A percentile compares a stretch with the other conserved stretches of the same genome.
Conservation (phyloP, 2,329 filamentous ascomycete species). For the Fusarium sp. region DNA sequence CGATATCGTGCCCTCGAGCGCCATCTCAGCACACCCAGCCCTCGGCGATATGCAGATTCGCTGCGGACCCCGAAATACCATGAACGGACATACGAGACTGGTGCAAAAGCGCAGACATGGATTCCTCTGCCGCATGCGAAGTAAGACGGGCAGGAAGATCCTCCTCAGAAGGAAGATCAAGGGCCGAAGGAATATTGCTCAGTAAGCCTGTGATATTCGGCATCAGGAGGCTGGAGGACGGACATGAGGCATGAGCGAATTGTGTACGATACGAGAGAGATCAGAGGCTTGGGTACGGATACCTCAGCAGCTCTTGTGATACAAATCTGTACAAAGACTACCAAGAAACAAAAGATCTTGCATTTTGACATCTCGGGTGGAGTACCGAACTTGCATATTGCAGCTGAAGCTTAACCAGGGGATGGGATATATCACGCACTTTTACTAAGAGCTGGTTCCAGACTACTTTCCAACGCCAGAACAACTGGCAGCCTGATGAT, state of each 20-base stretch:
- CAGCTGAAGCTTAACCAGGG: constrained; percentile 13
- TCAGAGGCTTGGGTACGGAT: constrained; percentile 17
- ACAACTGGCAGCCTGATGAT: constrained; percentile 4
- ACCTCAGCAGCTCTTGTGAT: constrained; percentile 29
- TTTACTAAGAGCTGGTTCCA: constrained; percentile 15
- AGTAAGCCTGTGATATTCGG: constrained; percentile 21
- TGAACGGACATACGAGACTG: constrained; percentile 67
- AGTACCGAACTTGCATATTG: constrained; percentile 19
- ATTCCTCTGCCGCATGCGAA: constrained; percentile 65
- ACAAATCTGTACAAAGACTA: constrained; percentile 43
- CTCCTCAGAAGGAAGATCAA: constrained; percentile 66
- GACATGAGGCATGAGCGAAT: constrained; percentile 15
- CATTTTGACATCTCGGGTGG: constrained; percentile 19
- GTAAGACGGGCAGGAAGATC: constrained; percentile 66
- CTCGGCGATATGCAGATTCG: constrained; percentile 66
- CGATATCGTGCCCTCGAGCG: constrained; percentile 61
- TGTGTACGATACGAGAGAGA: constrained; percentile 45
- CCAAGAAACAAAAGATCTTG: constrained; percentile 22
- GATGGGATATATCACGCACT: constrained; percentile 9
- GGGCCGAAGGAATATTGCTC: constrained; percentile 60
- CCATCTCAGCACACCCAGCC: constrained; percentile 67
- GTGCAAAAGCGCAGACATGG: constrained; percentile 72
- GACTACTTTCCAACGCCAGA: neutral
- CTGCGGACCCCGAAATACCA: constrained; percentile 70
- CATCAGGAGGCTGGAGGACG: constrained; percentile 14